phyloP scores from a whole-genome alignment of 371 early-diverging fungal species.

The Saksenaea vasiformis region DNA sequence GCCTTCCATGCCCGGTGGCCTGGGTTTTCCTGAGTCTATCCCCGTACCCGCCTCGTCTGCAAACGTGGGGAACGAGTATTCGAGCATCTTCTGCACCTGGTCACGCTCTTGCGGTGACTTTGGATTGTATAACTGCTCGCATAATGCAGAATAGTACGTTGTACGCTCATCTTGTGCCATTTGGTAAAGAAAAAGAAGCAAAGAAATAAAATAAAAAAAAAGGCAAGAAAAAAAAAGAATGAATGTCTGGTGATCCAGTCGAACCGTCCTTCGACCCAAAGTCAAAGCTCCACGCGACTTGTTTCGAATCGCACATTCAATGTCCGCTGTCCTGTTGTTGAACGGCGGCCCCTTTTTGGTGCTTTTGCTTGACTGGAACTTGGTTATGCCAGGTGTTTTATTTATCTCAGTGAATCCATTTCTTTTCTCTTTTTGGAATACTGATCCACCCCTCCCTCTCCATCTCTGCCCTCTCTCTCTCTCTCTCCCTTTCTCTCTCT shows the following conservation, averaged over 20 bases:
- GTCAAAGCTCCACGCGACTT: background rate
- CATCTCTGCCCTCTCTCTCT: background rate
- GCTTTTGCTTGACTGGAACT: too few relatives aligned
- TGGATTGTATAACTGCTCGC: slow-evolving; percentile 64
- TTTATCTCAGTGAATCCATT: too few relatives aligned
- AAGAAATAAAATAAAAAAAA: background rate
- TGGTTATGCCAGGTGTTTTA: too few relatives aligned
- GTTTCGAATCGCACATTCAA: slow-evolving; percentile 3
- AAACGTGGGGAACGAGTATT: slow-evolving; percentile 84
- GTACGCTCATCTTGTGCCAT: slow-evolving; percentile 42
- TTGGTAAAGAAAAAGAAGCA: slow-evolving; percentile 1
- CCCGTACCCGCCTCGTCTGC: slow-evolving; percentile 55
- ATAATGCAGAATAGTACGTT: slow-evolving; percentile 40
- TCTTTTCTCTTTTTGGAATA: background rate
- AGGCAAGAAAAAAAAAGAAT: background rate
- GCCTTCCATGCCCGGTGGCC: slow-evolving; percentile 42
- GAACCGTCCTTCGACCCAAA: background rate
- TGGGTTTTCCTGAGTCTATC: slow-evolving; percentile 28
- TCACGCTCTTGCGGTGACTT: slow-evolving; percentile 59
- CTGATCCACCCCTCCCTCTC: background rate
- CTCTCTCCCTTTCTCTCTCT: too few relatives aligned
- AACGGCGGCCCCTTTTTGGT: too few relatives aligned
- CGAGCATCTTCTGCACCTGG: slow-evolving; percentile 74
- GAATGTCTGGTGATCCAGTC: slow-evolving; percentile 7
- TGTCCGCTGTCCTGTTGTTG: background rate